Base-by-base conservation (phyloP, 208 protist genomes). In the Strigomonas galati region DNA sequence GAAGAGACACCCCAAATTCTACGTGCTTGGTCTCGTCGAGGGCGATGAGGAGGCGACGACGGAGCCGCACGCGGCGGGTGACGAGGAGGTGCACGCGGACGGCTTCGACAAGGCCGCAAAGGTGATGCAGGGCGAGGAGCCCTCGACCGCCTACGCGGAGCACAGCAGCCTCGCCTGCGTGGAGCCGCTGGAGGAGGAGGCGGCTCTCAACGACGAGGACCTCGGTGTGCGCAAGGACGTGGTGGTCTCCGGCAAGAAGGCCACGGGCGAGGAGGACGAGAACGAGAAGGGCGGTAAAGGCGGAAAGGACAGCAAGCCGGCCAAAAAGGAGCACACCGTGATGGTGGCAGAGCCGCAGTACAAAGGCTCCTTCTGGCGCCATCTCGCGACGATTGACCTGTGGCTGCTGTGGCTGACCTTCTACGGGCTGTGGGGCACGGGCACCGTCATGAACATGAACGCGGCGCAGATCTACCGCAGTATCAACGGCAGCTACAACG, bases 371-470 rank as follows among this genome's bases (percentile, higher is more conserved):
- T 93, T 93, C 82, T 89, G 81, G 84, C 55, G 61, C 46, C 73
- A 91, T 61, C 67, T 91, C 37, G 69, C 89, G n/a, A 81, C 81
- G 24, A 14, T 81, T 4, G 82, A 89, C 48, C 64, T 92, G 23
- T 92, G 86, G 86, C 78, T 85, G 17, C 65, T 89, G 67, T 89
- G 82, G 80, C 24, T 87, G 6, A 68, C 65, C 32, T 88, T 76
- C 69, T 89, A 89, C 44, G 82, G 82, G 54, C 73, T 87, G 78
- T 87, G 82, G 82, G 86, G 86, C 43, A 89, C 81, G 9, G 81
- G 72, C 21, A 81, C 75, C 5, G 81, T 93, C 53, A 87, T 93
- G 72, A 62, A 81, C 32, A 82, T 87, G 74, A 93, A 93, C 62
- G 78, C 84, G 2, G 79, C 83, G 12, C 84, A 90, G 65, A 81